A percentile compares a stretch with the other conserved stretches of the same genome.
Conservation (phyloP, 805 yeast species). For the Wickerhamiella azymoides region DNA sequence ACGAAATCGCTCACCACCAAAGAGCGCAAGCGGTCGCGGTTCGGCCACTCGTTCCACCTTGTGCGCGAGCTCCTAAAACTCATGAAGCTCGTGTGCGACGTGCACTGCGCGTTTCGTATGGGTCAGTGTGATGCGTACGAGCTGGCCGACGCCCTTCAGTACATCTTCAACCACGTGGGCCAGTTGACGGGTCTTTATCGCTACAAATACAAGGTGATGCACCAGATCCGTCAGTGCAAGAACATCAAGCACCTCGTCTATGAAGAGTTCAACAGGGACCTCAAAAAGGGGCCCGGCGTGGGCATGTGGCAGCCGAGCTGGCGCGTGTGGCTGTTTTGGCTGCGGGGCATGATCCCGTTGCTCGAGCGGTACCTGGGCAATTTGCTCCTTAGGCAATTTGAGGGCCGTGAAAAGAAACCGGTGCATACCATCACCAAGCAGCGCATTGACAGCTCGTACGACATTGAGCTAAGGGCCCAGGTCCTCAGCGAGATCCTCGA, state of each 20-base stretch:
- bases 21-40: conserved; percentile 88
- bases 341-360: conserved; percentile 84
- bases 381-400: conserved; percentile 80
- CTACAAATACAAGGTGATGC: conserved; percentile 96
- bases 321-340: conserved; percentile 88
- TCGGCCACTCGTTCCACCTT: conserved; percentile 91
- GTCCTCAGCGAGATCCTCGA: conserved; percentile 93
- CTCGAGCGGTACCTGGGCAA: conserved; percentile 94
- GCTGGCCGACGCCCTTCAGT: conserved; percentile 86
- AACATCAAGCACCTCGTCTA: conserved; percentile 89
- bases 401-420: conserved; percentile 85
- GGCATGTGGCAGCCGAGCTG: conserved; percentile 99
- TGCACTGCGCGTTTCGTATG: conserved; percentile 79
- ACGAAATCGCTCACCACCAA: conserved; percentile 92
- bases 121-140: conserved; percentile 90
- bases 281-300: conserved; percentile 97
- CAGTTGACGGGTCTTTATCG: conserved; percentile 93
- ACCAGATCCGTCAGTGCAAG: conserved; percentile 89
- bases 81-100: conserved; percentile 78
- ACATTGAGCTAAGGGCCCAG: conserved; percentile 80
- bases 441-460: conserved; percentile 88
- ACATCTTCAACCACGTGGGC: conserved; percentile 83
- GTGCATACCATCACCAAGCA: conserved; percentile 91
- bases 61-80: conserved; percentile 78
- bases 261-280: conserved; percentile 63